Conservation (phyloP, 192 early-diverging fungal species). For the Coemansia sp. region DNA sequence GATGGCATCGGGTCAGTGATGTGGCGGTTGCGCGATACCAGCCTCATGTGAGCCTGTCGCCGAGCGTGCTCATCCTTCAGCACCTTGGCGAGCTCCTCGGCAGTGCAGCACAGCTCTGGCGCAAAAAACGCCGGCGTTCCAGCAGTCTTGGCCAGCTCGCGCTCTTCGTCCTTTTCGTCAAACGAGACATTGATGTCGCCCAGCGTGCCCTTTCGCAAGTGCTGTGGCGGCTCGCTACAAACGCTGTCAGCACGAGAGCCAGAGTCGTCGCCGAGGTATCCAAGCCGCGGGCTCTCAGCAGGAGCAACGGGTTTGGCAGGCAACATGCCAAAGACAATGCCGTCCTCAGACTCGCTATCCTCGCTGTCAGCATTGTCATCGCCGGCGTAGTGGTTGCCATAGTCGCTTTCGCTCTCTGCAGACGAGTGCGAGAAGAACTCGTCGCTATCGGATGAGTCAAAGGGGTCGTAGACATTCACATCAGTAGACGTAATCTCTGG, state of each 20-base stretch:
- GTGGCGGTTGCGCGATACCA: slow-evolving; percentile 18
- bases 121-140: slow-evolving; percentile 98
- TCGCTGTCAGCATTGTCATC: slow-evolving; percentile 6
- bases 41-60: slow-evolving; percentile 10
- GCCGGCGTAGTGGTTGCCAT: slow-evolving; percentile 20
- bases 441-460: slow-evolving; percentile 54
- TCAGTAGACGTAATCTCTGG: slow-evolving; percentile 40
- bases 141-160: slow-evolving; percentile 90
- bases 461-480: slow-evolving; percentile 49
- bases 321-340: slow-evolving; percentile 39
- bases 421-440: slow-evolving; percentile 53
- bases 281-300: neutral
- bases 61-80: slow-evolving; percentile 27
- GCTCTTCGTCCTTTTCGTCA: slow-evolving; percentile 62
- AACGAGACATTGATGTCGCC: slow-evolving; percentile 45
- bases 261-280: neutral
- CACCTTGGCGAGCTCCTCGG: slow-evolving; percentile 45
- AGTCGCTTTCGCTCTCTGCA: slow-evolving; percentile 44
- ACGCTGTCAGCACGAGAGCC: neutral
- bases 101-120: slow-evolving; percentile 86
- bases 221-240: slow-evolving; percentile 14
- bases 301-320: neutral
- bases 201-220: slow-evolving; percentile 35
- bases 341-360: slow-evolving; percentile 24
- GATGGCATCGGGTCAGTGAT: slow-evolving; percentile 11